Evolutionary conservation across 106 monocot species (phyloP).

Genomic region (Xerophyta viscosa): DNA sequence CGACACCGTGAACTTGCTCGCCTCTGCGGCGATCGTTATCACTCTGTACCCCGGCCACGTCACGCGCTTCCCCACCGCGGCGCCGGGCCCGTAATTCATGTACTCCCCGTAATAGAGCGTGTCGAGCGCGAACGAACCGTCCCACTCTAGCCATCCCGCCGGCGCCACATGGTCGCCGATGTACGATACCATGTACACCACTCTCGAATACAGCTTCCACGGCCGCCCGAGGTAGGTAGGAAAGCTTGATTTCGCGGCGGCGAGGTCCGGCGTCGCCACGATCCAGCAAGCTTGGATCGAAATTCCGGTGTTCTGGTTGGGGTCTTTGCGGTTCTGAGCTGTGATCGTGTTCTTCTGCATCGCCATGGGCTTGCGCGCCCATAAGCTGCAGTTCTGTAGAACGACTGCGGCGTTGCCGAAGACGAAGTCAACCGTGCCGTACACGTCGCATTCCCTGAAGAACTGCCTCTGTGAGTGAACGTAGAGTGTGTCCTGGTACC

Average conservation of each 20-base stretch:
- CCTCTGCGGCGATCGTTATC: slow-evolving; percentile 50
- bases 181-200: slow-evolving; percentile 52
- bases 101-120: slow-evolving; percentile 71
- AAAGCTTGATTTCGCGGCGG: slow-evolving; percentile 10
- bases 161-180: slow-evolving; percentile 49
- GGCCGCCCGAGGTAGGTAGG: slow-evolving; percentile 73
- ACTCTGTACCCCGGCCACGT: slow-evolving; percentile 53
- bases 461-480: slow-evolving; percentile 67
- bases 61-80: slow-evolving; percentile 38
- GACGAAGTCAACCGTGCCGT: slow-evolving; percentile 88
- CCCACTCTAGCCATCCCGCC: slow-evolving; percentile 50
- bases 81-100: slow-evolving; percentile 53
- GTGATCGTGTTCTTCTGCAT: slow-evolving; percentile 38
- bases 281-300: slow-evolving; percentile 70
- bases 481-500: slow-evolving; percentile 77
- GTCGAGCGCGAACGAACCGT: slow-evolving; percentile 30
- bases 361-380: slow-evolving; percentile 53
- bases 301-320: slow-evolving; percentile 95
- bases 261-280: slow-evolving; percentile 49
- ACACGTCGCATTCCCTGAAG: slow-evolving; percentile 73
- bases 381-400: slow-evolving; percentile 69
- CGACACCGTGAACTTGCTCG: slow-evolving; percentile 48
- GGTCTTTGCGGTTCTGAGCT: neutral
- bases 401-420: slow-evolving; percentile 92
- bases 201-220: slow-evolving; percentile 58